Conservation (phyloP, 106 monocot genomes). For the Dioscorea alata region DNA sequence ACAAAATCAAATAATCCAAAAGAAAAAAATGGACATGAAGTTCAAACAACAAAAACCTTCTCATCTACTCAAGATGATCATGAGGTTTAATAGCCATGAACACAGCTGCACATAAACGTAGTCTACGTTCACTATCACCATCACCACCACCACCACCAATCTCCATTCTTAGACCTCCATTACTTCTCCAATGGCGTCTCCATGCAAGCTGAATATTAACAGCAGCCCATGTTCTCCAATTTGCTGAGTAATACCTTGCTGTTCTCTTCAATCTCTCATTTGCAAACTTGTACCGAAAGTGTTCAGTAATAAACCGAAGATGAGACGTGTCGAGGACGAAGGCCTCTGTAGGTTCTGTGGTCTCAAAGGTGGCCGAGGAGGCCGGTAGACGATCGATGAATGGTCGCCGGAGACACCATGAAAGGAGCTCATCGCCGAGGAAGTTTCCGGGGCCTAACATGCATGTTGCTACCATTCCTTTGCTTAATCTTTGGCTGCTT, state of each 20-base stretch:
- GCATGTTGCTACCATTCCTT: conserved; percentile 65
- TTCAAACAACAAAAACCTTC: too few relatives aligned
- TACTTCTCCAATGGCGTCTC: conserved; percentile 37
- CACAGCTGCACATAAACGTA: conserved; percentile 62
- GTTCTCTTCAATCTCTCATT: conserved; percentile 81
- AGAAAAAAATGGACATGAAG: too few relatives aligned
- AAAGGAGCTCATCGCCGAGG: conserved; percentile 86
- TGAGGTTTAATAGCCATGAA: conserved; percentile 86
- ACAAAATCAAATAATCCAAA: too few relatives aligned
- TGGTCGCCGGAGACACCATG: conserved; percentile 92
- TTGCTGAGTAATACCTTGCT: conserved; percentile 77
- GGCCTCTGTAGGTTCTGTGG: conserved; percentile 57
- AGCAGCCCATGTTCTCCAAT: conserved; percentile 91
- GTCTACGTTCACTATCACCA: conserved; percentile 38
- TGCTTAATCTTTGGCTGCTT: conserved; percentile 62
- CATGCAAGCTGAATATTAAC: conserved; percentile 90
- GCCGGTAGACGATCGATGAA: conserved; percentile 67
- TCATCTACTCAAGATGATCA: conserved; percentile 70
- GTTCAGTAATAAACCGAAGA: conserved; percentile 73
- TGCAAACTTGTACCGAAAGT: conserved; percentile 89
- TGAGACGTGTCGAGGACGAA: conserved; percentile 61
- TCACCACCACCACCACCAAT: not conserved
- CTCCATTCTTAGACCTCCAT: conserved; percentile 6
- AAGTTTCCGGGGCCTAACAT: conserved; percentile 65
- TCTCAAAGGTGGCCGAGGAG: conserved; percentile 66